Conservation (phyloP, 192 early-diverging fungal species). For the Geranomyces variabilis region DNA sequence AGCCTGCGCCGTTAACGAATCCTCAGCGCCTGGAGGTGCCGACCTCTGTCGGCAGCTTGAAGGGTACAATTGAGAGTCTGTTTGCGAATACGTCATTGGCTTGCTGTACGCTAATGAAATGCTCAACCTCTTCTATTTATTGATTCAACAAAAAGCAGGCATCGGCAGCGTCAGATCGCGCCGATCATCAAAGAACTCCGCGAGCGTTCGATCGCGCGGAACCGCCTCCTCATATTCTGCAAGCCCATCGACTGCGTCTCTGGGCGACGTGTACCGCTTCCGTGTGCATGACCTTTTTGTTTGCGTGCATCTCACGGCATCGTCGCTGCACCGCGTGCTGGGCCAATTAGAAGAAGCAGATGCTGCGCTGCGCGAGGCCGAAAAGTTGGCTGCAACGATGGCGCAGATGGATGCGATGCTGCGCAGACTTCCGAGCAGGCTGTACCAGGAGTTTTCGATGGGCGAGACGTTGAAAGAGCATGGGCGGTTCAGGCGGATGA, state of each 20-base stretch:
- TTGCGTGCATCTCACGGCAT: slow-evolving; percentile 47
- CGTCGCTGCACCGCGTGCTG: slow-evolving; percentile 44
- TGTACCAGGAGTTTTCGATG: slow-evolving; percentile 21
- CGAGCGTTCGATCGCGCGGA: neutral
- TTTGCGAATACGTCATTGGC: neutral
- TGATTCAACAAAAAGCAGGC: slow-evolving; percentile 1
- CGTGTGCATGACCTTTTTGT: slow-evolving; percentile 51
- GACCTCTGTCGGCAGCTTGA: slow-evolving; percentile 2
- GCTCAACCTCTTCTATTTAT: neutral
- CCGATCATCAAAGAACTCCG: neutral
- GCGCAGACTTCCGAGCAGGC: slow-evolving; percentile 8
- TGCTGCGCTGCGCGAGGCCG: slow-evolving; percentile 47
- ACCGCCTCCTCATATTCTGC: slow-evolving; percentile 18
- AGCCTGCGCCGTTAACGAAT: neutral
- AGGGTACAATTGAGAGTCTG: slow-evolving; percentile 3
- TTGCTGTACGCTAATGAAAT: neutral
- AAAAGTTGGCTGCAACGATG: slow-evolving; percentile 44
- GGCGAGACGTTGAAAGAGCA: slow-evolving; percentile 23
- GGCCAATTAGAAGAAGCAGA: slow-evolving; percentile 44
- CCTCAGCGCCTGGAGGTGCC: neutral
- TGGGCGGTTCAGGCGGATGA: slow-evolving; percentile 14
- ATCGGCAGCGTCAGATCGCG: slow-evolving; percentile 2
- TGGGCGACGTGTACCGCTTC: slow-evolving; percentile 39
- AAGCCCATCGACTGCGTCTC: slow-evolving; percentile 20
- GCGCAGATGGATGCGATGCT: slow-evolving; percentile 32